Evolutionary conservation across 768 basidiomycete species (phyloP).

Genomic region (Trametes elegans): DNA sequence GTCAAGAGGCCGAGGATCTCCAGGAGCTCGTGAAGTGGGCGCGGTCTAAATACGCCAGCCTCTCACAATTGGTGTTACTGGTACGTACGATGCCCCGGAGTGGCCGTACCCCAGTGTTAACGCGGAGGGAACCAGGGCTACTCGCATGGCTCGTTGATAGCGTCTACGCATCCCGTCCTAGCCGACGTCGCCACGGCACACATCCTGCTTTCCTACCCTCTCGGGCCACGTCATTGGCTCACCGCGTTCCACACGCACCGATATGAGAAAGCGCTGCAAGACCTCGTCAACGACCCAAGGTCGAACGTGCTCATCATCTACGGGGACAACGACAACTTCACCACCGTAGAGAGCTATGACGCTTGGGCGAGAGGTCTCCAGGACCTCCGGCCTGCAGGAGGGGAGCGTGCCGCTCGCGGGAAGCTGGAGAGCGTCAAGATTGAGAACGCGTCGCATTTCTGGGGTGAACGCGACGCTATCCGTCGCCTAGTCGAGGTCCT

Average conservation of each 20-base stretch:
- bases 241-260: constrained; percentile 62
- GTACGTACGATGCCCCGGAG: too few relatives aligned
- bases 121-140: too few relatives aligned
- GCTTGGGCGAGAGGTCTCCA: constrained; percentile 49
- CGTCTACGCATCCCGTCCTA: constrained; percentile 60
- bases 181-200: constrained; percentile 56
- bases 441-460: constrained; percentile 62
- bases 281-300: constrained; percentile 44
- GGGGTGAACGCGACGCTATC: constrained; percentile 38
- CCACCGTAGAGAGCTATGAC: constrained; percentile 50
- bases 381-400: constrained; percentile 1
- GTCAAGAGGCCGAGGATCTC: constrained; percentile 68
- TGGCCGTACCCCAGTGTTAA: too few relatives aligned
- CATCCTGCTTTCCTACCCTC: constrained; percentile 74
- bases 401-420: constrained; percentile 17
- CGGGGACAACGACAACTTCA: constrained; percentile 75
- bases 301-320: constrained; percentile 61
- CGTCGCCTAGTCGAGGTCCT: constrained; percentile 10
- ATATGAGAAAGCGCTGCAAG: constrained; percentile 51
- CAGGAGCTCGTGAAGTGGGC: constrained; percentile 59
- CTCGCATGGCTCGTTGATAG: constrained; percentile 76
- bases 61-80: constrained; percentile 54
- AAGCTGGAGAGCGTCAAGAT: constrained; percentile 38
- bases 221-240: constrained; percentile 62
- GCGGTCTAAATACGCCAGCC: constrained; percentile 38